A percentile compares a stretch with the other conserved stretches of the same genome.
These are phyloP conservation scores for Coemansia umbellata DNA, from an alignment of 192 early-diverging fungal species.

Conservation along the genomic window DNA sequence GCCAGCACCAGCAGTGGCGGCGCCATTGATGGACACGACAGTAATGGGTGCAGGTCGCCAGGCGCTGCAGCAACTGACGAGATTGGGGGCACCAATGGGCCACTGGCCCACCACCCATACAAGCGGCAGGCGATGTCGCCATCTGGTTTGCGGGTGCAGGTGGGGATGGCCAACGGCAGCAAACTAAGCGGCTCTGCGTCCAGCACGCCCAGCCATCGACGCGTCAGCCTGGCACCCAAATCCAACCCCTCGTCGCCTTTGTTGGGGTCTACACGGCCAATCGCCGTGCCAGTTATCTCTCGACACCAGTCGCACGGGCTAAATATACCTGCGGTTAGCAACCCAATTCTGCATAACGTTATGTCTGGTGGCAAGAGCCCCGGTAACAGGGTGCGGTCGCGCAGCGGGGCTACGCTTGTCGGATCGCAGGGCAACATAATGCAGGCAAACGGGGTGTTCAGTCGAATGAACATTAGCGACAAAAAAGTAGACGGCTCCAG, in stretches of 20 bases:
- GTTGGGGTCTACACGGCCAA: constrained; percentile 8
- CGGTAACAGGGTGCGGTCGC: constrained; percentile 24
- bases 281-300: constrained; percentile 1
- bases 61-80: too few relatives aligned
- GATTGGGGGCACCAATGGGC: background rate
- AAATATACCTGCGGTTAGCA: background rate
- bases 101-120: constrained; percentile 12
- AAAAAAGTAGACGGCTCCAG: constrained; percentile 13
- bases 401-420: constrained; percentile 22
- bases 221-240: constrained; percentile 4
- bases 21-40: too few relatives aligned
- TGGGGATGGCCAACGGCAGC: constrained; percentile 1
- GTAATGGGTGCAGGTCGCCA: too few relatives aligned
- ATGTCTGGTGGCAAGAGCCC: background rate
- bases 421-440: constrained; percentile 7
- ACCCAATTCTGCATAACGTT: background rate
- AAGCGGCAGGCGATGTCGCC: constrained; percentile 51
- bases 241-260: constrained; percentile 32
- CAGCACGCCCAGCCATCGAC: constrained; percentile 1
- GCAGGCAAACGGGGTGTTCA: constrained; percentile 47
- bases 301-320: constrained; percentile 12
- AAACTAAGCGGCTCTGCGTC: background rate
- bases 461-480: constrained; percentile 47
- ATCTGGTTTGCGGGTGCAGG: constrained; percentile 36
- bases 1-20: background rate